phyloP scores from a whole-genome alignment of 2,329 filamentous ascomycete genomes.

The Fusarium graminum region DNA sequence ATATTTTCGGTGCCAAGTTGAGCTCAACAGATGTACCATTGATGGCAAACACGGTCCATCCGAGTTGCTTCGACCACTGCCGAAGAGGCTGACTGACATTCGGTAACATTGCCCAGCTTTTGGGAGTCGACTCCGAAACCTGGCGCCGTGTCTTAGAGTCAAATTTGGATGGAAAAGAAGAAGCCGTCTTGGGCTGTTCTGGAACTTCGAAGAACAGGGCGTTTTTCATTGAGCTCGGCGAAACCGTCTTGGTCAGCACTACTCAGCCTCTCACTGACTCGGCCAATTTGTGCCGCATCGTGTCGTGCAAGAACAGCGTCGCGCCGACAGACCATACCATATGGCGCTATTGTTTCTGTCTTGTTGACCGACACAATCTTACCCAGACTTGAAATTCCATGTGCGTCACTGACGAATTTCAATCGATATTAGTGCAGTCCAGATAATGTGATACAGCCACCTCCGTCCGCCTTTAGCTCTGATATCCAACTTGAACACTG shows the following conservation, averaged over 20 bases:
- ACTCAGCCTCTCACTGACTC: slow-evolving; percentile 28
- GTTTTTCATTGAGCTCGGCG: slow-evolving; percentile 26
- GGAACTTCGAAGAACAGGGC: slow-evolving; percentile 35
- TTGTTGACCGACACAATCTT: slow-evolving; percentile 21
- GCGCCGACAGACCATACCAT: slow-evolving; percentile 22
- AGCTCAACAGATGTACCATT: slow-evolving; percentile 8
- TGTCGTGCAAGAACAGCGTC: slow-evolving; percentile 23
- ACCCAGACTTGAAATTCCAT: slow-evolving; percentile 27
- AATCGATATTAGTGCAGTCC: slow-evolving; percentile 29
- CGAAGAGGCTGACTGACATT: slow-evolving; percentile 28
- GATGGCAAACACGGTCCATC: slow-evolving; percentile 27
- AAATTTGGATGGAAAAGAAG: slow-evolving; percentile 12
- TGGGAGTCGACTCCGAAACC: slow-evolving; percentile 26
- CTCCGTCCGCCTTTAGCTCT: slow-evolving; percentile 10
- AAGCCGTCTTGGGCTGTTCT: slow-evolving; percentile 37
- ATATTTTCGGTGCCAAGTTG: slow-evolving; percentile 34
- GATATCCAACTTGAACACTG: slow-evolving; percentile 18
- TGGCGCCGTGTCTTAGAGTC: slow-evolving; percentile 22
- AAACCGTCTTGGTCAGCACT: slow-evolving; percentile 38
- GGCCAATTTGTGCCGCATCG: slow-evolving; percentile 25
- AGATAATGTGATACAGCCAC: slow-evolving; percentile 15
- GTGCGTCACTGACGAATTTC: slow-evolving; percentile 37
- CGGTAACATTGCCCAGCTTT: slow-evolving; percentile 23
- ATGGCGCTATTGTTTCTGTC: slow-evolving; percentile 29
- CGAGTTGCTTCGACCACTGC: slow-evolving; percentile 21